Evolutionary conservation across 495 filamentous ascomycete genomes (phyloP).

Genomic region (Aspergillus haitiensis): DNA sequence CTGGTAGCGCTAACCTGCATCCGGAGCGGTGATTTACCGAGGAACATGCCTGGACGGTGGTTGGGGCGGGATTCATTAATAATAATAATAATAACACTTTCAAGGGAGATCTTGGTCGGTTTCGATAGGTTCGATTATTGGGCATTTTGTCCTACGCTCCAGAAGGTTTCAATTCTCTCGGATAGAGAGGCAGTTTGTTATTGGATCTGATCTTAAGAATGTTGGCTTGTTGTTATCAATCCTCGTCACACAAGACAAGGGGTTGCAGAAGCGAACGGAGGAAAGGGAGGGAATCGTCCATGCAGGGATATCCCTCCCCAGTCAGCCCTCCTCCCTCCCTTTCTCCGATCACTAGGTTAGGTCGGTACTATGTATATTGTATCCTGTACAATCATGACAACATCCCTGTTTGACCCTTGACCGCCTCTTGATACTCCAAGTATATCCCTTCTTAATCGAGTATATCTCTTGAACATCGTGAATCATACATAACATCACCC

Average conservation of each 20-base stretch:
- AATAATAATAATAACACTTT: conserved; percentile 4
- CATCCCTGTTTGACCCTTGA: conserved; percentile 12
- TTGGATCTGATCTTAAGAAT: not conserved
- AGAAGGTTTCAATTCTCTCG: not conserved
- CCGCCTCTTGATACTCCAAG: conserved; percentile 17
- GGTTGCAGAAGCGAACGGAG: not conserved
- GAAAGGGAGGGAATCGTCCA: conserved; percentile 1
- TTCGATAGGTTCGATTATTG: not conserved
- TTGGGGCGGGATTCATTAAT: conserved; percentile 7
- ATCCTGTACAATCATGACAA: conserved; percentile 10
- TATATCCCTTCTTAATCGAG: conserved; percentile 1
- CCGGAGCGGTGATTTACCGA: conserved; percentile 17
- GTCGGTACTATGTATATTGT: too few relatives aligned
- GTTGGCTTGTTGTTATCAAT: too few relatives aligned
- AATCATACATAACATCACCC: not conserved
- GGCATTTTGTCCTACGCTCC: not conserved
- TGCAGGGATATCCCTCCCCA: conserved; percentile 13
- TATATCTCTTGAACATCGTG: conserved; percentile 1
- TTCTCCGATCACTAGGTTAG: not conserved
- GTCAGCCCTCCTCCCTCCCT: not conserved
- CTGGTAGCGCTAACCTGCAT: conserved; percentile 8
- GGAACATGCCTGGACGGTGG: not conserved
- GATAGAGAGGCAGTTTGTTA: not conserved
- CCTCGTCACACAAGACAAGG: conserved; percentile 8
- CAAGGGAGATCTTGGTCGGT: not conserved